Percentiles rank a stretch among this genome's conserved stretches.
phyloP scores from a whole-genome alignment of 2,329 filamentous ascomycete species.

The Fusarium algeriense region DNA sequence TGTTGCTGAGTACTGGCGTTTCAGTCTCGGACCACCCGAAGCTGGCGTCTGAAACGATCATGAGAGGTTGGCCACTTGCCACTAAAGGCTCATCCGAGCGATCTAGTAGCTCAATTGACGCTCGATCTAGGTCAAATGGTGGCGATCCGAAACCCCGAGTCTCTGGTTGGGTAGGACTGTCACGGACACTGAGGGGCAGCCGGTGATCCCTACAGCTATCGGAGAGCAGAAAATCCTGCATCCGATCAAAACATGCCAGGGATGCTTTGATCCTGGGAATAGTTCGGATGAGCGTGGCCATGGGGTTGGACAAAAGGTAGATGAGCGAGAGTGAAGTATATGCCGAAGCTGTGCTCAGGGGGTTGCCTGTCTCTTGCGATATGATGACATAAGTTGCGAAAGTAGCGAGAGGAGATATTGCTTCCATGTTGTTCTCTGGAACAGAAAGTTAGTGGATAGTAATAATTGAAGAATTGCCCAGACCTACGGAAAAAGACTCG shows the following conservation, averaged over 20 bases:
- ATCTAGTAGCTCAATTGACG: not conserved
- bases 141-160: accelerated
- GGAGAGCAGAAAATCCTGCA: conserved; percentile 11
- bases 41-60: conserved; percentile 8
- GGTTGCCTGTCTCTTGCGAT: conserved; percentile 18
- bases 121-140: too few species aligned
- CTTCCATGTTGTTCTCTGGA: conserved; percentile 7
- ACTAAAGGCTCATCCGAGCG: not conserved
- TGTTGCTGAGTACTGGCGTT: not conserved
- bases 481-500: conserved; percentile 6
- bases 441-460: accelerated
- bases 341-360: conserved; percentile 20
- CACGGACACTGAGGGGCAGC: not conserved
- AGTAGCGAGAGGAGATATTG: conserved; percentile 15
- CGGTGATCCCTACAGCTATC: conserved; percentile 23
- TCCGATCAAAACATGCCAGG: conserved; percentile 16
- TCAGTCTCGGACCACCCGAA: conserved; percentile 6
- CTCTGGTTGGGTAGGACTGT: not conserved
- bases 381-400: conserved; percentile 28
- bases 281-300: conserved; percentile 7
- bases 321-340: conserved; percentile 30
- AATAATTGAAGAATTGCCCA: accelerated
- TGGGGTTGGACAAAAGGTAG: conserved; percentile 19
- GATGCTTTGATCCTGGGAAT: conserved; percentile 16
- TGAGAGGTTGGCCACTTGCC: conserved; percentile 3